phyloP scores from a whole-genome alignment of 208 protist species.

The Acanthamoeba rhysodes region DNA sequence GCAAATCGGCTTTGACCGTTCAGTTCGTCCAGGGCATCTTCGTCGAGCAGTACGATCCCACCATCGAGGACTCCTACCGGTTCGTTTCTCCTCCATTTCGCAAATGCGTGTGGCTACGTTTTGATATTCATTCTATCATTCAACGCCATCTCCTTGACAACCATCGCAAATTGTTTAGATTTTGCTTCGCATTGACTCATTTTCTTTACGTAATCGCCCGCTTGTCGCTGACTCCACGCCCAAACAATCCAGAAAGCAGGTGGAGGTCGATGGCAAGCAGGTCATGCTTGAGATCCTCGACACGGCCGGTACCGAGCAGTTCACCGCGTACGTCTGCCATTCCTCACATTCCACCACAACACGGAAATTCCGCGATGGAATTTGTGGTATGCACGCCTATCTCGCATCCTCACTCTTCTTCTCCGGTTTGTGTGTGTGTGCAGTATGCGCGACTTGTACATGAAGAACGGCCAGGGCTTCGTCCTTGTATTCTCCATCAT shows the following conservation, averaged over 20 bases:
- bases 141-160: too few relatives aligned
- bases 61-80: constrained; percentile 87
- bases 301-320: constrained; percentile 80
- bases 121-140: too few relatives aligned
- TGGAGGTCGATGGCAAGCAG: constrained; percentile 90
- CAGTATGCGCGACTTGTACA: constrained; percentile 92
- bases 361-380: background rate
- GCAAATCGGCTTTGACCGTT: constrained; percentile 83
- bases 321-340: constrained; percentile 6
- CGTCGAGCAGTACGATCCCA: constrained; percentile 86
- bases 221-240: too few relatives aligned
- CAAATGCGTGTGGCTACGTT: too few relatives aligned
- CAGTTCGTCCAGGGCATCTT: constrained; percentile 78
- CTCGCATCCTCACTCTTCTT: constrained; percentile 77
- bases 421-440: too few relatives aligned
- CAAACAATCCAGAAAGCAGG: constrained; percentile 80
- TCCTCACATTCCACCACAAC: background rate
- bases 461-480: constrained; percentile 93
- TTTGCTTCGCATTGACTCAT: too few relatives aligned
- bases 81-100: constrained; percentile 40
- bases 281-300: constrained; percentile 92
- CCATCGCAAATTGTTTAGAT: too few relatives aligned
- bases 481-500: constrained; percentile 92
- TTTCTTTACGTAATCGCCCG: too few relatives aligned
- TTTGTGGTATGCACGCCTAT: background rate